A percentile compares a stretch with the other conserved stretches of the same genome.
Conservation (phyloP, 2,329 filamentous ascomycete species). For the Claviceps pazoutovae region DNA sequence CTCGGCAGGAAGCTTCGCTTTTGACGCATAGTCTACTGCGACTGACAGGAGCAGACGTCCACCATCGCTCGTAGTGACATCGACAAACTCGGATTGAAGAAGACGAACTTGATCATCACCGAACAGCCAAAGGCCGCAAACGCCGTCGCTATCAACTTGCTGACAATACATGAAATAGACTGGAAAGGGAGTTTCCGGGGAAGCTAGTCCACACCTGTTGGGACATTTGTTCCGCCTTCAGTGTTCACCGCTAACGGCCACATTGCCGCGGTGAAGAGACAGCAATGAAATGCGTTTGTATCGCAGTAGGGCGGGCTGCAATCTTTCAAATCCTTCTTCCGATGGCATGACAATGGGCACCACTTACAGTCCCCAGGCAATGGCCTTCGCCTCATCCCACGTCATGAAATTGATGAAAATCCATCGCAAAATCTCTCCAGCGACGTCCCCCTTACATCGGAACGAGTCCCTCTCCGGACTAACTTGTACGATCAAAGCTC, state of each 20-base stretch:
- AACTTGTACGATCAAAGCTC: background rate
- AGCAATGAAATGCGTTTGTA: background rate
- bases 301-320: background rate
- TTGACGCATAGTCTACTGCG: background rate
- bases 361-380: background rate
- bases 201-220: too few relatives aligned
- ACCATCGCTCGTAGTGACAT: too few relatives aligned
- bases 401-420: constrained; percentile 5
- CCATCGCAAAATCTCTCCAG: constrained; percentile 5
- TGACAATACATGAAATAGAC: too few relatives aligned
- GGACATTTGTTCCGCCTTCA: too few relatives aligned
- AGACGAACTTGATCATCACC: too few relatives aligned
- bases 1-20: background rate
- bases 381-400: constrained; percentile 3
- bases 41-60: background rate
- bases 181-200: too few relatives aligned
- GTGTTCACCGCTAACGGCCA: background rate
- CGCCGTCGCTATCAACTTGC: too few relatives aligned
- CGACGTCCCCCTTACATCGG: constrained; percentile 1
- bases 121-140: too few relatives aligned
- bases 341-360: background rate
- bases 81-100: too few relatives aligned
- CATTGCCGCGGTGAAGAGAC: background rate
- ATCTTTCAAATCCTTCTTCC: background rate
- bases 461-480: constrained; percentile 1